Evolutionary conservation across 495 filamentous ascomycete genomes (phyloP), one percentile per base, ranked within the genome.

Genomic region (Penicillium atrosanguineum): DNA sequence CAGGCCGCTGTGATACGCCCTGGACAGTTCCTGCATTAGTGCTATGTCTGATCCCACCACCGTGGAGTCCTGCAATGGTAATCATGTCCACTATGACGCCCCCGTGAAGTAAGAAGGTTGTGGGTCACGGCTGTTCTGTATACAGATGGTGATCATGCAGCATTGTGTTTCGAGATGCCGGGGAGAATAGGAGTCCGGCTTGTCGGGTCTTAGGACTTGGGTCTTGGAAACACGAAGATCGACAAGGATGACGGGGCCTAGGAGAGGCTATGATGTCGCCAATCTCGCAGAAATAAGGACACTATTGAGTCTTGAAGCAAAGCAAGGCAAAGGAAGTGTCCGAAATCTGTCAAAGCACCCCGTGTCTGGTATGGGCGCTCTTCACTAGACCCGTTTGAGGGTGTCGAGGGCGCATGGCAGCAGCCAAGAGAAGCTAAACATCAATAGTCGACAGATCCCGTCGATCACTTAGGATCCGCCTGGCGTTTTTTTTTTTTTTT

Each of bases 381-480:
- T 12, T 34, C 11, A 8, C 8, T 34, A 34, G 11, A 12, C 31
- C 12, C 12, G 1, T 34, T 14, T 12, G 31, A 34, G 31, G 12
- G 31, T 11, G n/a, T 37, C 26, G 44, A 47, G 19, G 49, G 45
- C 36, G 58, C 64, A 60, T 69, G 68, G 64, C 67, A 67, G 67
- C 60, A 58, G 40, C 72, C 70, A 73, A 70, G 69, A 45, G 58
- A 53, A 59, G 62, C 71, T 70, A 70, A 73, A 67, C 62, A 69
- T 65, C 72, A 75, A 75, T 75, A 75, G 72, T 75, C 61, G 55
- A 69, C 70, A 63, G 72, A 75, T 75, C 72, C 61, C 53, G 71
- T 70, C 70, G 72, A 75, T 75, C 72, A 59, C 43, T 60, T 54
- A 55, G 69, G 66, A 72, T 69, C 65, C 64, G 58, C 65, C 60